phyloP scores from a whole-genome alignment of 306 rosid genomes.

The Quercus cerris region DNA sequence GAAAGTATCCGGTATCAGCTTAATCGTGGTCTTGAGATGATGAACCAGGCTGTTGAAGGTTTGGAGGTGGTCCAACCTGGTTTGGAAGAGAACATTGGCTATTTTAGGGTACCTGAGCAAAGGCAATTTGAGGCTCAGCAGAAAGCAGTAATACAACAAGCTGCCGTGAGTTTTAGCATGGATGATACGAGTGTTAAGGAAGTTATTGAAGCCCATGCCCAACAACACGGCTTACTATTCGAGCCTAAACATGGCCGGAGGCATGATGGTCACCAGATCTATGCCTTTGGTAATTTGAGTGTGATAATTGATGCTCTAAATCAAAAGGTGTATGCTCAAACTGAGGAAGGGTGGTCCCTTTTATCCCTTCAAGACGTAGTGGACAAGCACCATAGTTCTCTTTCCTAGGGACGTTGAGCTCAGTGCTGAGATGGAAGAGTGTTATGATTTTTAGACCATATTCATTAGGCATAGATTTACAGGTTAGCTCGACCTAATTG shows the following conservation, averaged over 20 bases:
- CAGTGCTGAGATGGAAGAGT: neutral
- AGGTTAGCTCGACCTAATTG: neutral
- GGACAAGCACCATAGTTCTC: slow-evolving; percentile 61
- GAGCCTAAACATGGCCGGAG: slow-evolving; percentile 75
- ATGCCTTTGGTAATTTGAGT: slow-evolving; percentile 79
- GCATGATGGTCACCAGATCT: slow-evolving; percentile 82
- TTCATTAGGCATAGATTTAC: neutral
- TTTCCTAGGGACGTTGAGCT: slow-evolving; percentile 30
- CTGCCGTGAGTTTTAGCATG: slow-evolving; percentile 48
- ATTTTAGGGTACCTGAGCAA: slow-evolving; percentile 72
- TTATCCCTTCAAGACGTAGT: slow-evolving; percentile 68
- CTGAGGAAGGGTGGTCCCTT: slow-evolving; percentile 64
- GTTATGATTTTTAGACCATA: neutral
- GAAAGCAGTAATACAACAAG: slow-evolving; percentile 69
- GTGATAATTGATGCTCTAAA: slow-evolving; percentile 60
- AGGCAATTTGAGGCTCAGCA: slow-evolving; percentile 94
- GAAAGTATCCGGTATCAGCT: slow-evolving; percentile 73
- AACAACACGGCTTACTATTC: slow-evolving; percentile 65
- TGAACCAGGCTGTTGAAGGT: slow-evolving; percentile 84
- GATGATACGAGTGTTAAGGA: slow-evolving; percentile 62
- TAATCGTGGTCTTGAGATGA: slow-evolving; percentile 80
- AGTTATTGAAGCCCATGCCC: slow-evolving; percentile 78
- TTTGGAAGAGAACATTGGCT: slow-evolving; percentile 75
- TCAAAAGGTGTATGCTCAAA: slow-evolving; percentile 74
- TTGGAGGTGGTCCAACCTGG: slow-evolving; percentile 93